A percentile compares a stretch with the other conserved stretches of the same genome.
These are phyloP conservation scores for Pythium monospermum DNA, from an alignment of 352 stramenopile genomes.

Conservation along the genomic window DNA sequence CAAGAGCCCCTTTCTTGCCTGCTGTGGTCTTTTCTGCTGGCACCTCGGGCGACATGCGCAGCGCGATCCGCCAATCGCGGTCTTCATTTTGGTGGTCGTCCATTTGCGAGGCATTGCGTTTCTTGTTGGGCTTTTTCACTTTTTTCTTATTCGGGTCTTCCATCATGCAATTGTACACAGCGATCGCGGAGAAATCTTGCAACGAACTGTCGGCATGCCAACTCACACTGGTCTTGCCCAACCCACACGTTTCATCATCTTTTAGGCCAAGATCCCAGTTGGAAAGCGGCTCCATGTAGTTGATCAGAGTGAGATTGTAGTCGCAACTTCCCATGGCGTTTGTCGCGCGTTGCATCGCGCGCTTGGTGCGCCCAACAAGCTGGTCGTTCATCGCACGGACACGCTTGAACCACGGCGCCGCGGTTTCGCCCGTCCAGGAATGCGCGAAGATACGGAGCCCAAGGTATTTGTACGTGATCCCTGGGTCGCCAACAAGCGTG, in stretches of 20 bases:
- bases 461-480: constrained; percentile 89
- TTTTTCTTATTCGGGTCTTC: constrained; percentile 16
- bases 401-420: constrained; percentile 19
- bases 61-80: constrained; percentile 50
- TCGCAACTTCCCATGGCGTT: constrained; percentile 21
- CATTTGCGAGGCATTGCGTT: constrained; percentile 2
- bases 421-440: constrained; percentile 38
- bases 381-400: constrained; percentile 17
- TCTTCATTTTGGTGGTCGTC: constrained; percentile 15
- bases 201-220: constrained; percentile 86
- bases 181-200: constrained; percentile 73
- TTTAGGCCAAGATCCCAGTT: constrained; percentile 48
- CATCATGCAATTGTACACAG: constrained; percentile 72
- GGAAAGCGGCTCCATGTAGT: constrained; percentile 36
- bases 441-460: constrained; percentile 81
- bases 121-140: constrained; percentile 10
- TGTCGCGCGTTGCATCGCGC: constrained; percentile 13
- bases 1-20: constrained; percentile 7
- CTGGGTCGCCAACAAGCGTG: constrained; percentile 73
- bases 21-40: neutral
- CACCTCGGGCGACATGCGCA: constrained; percentile 45
- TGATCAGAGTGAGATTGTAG: constrained; percentile 68
- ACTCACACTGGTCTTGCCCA: constrained; percentile 45
- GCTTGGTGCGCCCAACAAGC: constrained; percentile 15
- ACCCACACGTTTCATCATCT: constrained; percentile 33